Percentiles rank a stretch among this genome's conserved stretches.
These are phyloP conservation scores for Trichoderma gamsii DNA, from an alignment of 495 filamentous ascomycete species.

Conservation along the genomic window DNA sequence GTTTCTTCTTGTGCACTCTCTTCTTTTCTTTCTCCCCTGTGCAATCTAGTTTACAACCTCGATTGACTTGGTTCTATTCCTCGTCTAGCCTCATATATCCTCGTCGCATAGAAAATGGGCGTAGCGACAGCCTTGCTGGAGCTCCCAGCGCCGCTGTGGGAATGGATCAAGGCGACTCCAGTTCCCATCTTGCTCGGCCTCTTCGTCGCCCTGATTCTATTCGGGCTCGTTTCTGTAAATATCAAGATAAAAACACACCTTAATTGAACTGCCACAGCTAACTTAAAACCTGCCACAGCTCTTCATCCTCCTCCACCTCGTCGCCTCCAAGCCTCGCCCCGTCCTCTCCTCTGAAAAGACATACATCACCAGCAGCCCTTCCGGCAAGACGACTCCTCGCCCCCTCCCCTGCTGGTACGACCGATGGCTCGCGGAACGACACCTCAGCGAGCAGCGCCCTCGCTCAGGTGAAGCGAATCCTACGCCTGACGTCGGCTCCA, in stretches of 20 bases:
- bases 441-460: slow-evolving; percentile 30
- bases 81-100: not conserved
- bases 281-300: slow-evolving; percentile 40
- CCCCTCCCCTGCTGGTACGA: slow-evolving; percentile 82
- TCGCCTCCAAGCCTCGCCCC: slow-evolving; percentile 75
- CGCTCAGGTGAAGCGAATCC: slow-evolving; percentile 29
- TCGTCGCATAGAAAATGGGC: not conserved
- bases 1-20: not conserved
- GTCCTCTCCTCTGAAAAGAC: slow-evolving; percentile 73
- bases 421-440: slow-evolving; percentile 51
- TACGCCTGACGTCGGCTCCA: slow-evolving; percentile 33
- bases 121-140: not conserved
- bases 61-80: not conserved
- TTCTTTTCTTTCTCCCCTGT: not conserved
- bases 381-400: slow-evolving; percentile 52
- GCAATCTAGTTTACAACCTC: not conserved
- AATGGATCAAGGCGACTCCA: slow-evolving; percentile 26
- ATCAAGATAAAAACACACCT: not conserved
- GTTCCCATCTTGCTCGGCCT: slow-evolving; percentile 26
- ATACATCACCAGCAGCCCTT: slow-evolving; percentile 67
- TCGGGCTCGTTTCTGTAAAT: slow-evolving; percentile 28
- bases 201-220: slow-evolving; percentile 22
- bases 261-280: not conserved
- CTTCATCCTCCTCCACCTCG: slow-evolving; percentile 61
- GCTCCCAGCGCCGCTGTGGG: slow-evolving; percentile 26